phyloP scores from a whole-genome alignment of 192 early-diverging fungal genomes.

The Dispira simplex region DNA sequence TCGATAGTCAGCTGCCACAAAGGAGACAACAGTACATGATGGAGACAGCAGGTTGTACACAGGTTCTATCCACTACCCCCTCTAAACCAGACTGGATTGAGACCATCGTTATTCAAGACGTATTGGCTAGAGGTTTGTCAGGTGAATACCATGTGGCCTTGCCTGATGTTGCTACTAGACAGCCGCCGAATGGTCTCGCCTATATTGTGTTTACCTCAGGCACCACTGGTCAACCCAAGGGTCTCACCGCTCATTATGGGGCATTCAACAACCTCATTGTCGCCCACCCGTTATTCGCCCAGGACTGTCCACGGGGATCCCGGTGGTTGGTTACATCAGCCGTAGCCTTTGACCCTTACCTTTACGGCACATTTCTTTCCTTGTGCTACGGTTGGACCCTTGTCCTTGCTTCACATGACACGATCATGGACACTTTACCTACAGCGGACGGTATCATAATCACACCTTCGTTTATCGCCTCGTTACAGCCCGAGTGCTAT shows the following conservation, averaged over 20 bases:
- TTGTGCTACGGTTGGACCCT: not conserved
- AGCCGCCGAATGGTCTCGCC: not conserved
- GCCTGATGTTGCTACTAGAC: not conserved
- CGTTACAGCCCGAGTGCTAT: not conserved
- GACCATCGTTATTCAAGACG: not conserved
- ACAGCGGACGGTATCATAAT: not conserved
- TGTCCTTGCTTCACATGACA: not conserved
- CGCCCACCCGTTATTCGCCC: no score
- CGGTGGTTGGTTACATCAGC: not conserved
- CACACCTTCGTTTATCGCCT: not conserved
- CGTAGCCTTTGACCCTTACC: not conserved
- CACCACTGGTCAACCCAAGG: conserved; percentile 21
- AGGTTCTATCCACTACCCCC: not conserved
- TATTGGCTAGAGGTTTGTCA: no score
- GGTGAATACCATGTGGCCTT: no score
- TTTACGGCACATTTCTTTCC: not conserved
- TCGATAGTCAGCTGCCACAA: not conserved
- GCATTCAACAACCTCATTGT: not conserved
- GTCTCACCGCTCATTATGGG: conserved; percentile 10
- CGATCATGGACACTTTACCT: no score
- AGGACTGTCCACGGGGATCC: not conserved
- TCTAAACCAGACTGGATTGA: not conserved
- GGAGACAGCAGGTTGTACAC: not conserved
- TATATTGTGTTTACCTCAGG: conserved; percentile 18
- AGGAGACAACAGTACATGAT: conserved; percentile 7